These are phyloP conservation scores for Balansia obtecta DNA, from an alignment of 2,329 filamentous ascomycete species.

Conservation along the genomic window DNA sequence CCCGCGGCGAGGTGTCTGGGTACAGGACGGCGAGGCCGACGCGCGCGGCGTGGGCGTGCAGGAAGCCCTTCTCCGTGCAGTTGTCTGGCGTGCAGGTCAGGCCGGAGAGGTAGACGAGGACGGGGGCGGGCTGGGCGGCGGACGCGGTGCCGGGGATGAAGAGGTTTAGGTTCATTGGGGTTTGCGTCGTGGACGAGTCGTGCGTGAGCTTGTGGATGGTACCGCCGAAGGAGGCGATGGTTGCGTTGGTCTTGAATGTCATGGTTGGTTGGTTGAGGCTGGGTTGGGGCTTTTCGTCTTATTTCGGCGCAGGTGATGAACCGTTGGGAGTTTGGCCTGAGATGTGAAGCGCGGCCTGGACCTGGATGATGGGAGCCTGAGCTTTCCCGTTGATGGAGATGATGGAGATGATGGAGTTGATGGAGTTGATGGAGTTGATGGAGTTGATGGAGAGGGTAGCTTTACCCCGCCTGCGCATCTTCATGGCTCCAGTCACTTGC, in stretches of 20 bases:
- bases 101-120: conserved; percentile 87
- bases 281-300: not conserved
- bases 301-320: not conserved
- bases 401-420: no score
- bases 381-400: no score
- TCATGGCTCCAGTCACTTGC: no score
- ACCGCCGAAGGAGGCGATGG: conserved; percentile 85
- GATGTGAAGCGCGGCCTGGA: no score
- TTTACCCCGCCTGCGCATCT: no score
- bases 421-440: no score
- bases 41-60: conserved; percentile 69
- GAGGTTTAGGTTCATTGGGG: conserved; percentile 85
- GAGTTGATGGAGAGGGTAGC: no score
- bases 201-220: conserved; percentile 91
- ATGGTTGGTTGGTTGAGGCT: conserved; percentile 31
- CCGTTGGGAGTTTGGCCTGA: no score
- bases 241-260: conserved; percentile 81
- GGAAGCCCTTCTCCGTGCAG: conserved; percentile 73
- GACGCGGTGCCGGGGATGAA: conserved; percentile 70
- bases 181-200: conserved; percentile 63
- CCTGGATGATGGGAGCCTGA: no score
- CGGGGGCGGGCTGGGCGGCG: conserved; percentile 46
- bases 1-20: conserved; percentile 88
- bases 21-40: conserved; percentile 86
- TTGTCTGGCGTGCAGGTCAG: conserved; percentile 92